Base-by-base conservation (phyloP, 1,284 basidiomycete genomes). In the Trametes versicolor region DNA sequence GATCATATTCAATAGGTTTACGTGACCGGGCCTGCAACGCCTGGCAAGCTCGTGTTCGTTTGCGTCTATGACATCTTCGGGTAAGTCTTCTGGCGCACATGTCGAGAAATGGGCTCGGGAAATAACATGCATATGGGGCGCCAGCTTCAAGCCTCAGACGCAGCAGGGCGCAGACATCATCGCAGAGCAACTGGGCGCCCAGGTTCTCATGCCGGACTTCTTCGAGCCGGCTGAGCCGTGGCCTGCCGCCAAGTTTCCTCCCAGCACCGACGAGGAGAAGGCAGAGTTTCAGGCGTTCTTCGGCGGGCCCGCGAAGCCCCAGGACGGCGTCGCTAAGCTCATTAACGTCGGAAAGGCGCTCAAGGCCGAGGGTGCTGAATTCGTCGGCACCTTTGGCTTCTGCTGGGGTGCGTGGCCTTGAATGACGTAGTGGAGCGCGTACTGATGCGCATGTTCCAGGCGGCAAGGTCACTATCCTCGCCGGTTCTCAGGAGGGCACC, bases 21-120 rank as follows among this genome's bases (percentile, higher is more conserved):
- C 71, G 79, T 87, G 6, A 83, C 84, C 10, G 85, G 84, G 8
- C 82, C 84, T 10, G 78, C 79, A 65, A 77, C 75, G 17, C 68
- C 68, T 23, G 80, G 81, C 57, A 77, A 82, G 51, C 81, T 82
- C 59, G 86, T 86, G 10, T 78, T 90, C 48, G 77, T 90, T 56
- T 85, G 83, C 64, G 82, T 89, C 51, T 90, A 82, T 70, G 88
- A 91, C 72, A 89, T 90, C 70, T 90, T 91, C 69, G 88, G 87
- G 81, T 88, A 59, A 59, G 78, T 3, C 70, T 45, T 65, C 37
- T 62, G 64, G 51, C 68, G 27, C 13, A 10, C 4, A 17, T 29
- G 19, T 66, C 36, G 13, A 8, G 12, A 1, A 19, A 2, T 2
- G 6, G 6, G 65, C 63, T 54, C 67, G 69, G 25, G 60, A 59